Percentiles rank a stretch among this genome's conserved stretches.
Evolutionary conservation across 2,329 filamentous ascomycete genomes (phyloP).

Genomic region (Fusarium siculi): DNA sequence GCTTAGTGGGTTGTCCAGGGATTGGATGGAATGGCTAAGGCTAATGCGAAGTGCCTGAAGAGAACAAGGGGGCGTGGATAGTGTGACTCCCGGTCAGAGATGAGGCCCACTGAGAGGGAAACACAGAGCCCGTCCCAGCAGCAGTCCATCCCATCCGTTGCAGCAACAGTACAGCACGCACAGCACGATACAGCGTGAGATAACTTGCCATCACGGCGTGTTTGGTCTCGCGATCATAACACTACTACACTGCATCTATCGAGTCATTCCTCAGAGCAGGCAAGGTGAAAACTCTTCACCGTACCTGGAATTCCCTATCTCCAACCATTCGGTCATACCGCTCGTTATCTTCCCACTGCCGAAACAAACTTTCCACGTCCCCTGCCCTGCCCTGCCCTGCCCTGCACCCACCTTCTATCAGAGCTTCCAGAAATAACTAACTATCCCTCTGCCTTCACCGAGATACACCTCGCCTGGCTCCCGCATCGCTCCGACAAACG

Average conservation of each 20-base stretch:
- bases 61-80: slow-evolving; percentile 17
- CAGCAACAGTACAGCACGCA: not conserved
- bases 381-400: not conserved
- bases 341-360: not conserved
- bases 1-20: not conserved
- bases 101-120: slow-evolving; percentile 17
- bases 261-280: not conserved
- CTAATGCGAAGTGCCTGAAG: slow-evolving; percentile 8
- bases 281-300: slow-evolving; percentile 8
- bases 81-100: slow-evolving; percentile 2
- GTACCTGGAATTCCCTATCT: slow-evolving; percentile 15
- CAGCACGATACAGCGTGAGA: not conserved
- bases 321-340: not conserved
- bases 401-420: slow-evolving; percentile 19
- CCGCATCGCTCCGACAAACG: slow-evolving; percentile 11
- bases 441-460: slow-evolving; percentile 9
- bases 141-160: not conserved
- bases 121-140: not conserved
- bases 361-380: not conserved
- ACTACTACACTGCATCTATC: not conserved
- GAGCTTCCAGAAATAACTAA: slow-evolving; percentile 25
- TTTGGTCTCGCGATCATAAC: not conserved
- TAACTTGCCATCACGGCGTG: not conserved
- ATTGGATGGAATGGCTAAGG: not conserved
- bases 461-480: slow-evolving; percentile 9